A percentile compares a stretch with the other conserved stretches of the same genome.
phyloP scores from a whole-genome alignment of 371 early-diverging fungal genomes.

The Mucor lusitanicus region DNA sequence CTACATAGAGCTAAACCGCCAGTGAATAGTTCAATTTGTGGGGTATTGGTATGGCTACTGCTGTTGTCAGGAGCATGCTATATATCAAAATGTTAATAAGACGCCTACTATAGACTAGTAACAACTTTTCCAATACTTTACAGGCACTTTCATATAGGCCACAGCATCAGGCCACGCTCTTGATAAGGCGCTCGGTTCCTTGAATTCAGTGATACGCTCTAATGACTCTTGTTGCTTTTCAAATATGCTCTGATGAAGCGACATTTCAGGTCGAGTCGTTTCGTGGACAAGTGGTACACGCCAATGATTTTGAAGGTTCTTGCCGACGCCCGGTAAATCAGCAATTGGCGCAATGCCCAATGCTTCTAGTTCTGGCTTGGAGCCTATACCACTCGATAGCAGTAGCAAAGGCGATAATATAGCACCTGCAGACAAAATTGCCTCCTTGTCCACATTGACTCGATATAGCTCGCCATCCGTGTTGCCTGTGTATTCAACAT shows the following conservation, averaged over 20 bases:
- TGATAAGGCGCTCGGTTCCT: slow-evolving; percentile 23
- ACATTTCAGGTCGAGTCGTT: slow-evolving; percentile 17
- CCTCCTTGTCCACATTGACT: slow-evolving; percentile 28
- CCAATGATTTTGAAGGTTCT: slow-evolving; percentile 44
- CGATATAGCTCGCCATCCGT: not conserved
- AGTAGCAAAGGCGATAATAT: slow-evolving; percentile 33
- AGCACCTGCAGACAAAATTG: slow-evolving; percentile 45
- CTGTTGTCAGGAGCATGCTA: slow-evolving; percentile 31
- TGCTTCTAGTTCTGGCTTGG: slow-evolving; percentile 20
- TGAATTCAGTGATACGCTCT: slow-evolving; percentile 2
- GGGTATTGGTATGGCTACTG: slow-evolving; percentile 12
- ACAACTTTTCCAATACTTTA: not conserved
- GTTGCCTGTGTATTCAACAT: slow-evolving; percentile 13
- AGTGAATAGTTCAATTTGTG: slow-evolving; percentile 31
- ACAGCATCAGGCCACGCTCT: slow-evolving; percentile 31
- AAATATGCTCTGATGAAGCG: slow-evolving; percentile 16
- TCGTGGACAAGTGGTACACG: slow-evolving; percentile 23
- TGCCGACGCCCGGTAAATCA: slow-evolving; percentile 41
- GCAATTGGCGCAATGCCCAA: slow-evolving; percentile 18
- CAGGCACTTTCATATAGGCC: slow-evolving; percentile 35
- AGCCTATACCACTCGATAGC: slow-evolving; percentile 29
- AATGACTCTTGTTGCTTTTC: slow-evolving; percentile 5
- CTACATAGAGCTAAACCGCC: slow-evolving; percentile 27
- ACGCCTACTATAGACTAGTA: not conserved
- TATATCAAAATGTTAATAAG: not conserved